Percentiles rank a stretch among this genome's conserved stretches.
Evolutionary conservation across 805 yeast species (phyloP).

Genomic region (Candida xyloterini): DNA sequence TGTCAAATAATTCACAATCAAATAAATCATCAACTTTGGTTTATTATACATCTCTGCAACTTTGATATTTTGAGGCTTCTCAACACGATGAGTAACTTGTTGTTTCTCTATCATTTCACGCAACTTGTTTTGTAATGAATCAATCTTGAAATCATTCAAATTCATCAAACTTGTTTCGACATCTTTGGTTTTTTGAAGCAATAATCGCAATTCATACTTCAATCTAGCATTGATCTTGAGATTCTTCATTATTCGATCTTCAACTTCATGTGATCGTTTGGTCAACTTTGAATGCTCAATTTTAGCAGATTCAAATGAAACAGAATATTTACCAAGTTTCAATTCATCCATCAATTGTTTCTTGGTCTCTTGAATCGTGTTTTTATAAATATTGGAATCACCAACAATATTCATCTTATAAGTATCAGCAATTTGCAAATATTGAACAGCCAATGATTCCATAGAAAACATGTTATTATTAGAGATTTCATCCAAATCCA

Average conservation of each 20-base stretch:
- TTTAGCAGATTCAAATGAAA: conserved; percentile 14
- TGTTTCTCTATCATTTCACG: conserved; percentile 7
- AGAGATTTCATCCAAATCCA: conserved; percentile 17
- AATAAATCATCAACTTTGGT: conserved; percentile 24
- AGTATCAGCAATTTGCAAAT: conserved; percentile 17
- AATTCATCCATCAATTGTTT: conserved; percentile 19
- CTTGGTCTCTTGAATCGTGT: conserved; percentile 18
- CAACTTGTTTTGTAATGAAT: conserved; percentile 21
- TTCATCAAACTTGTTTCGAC: conserved; percentile 52
- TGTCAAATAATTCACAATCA: conserved; percentile 20
- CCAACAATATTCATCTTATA: conserved; percentile 23
- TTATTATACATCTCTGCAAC: conserved; percentile 9
- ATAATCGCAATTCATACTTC: conserved; percentile 60
- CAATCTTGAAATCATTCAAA: conserved; percentile 37
- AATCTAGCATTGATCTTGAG: conserved; percentile 57
- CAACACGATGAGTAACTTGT: not conserved
- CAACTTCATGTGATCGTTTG: conserved; percentile 27
- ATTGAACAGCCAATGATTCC: conserved; percentile 29
- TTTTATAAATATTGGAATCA: conserved; percentile 16
- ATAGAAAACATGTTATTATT: conserved; percentile 14
- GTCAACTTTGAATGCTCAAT: conserved; percentile 19
- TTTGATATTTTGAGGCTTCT: conserved; percentile 7
- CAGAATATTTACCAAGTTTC: conserved; percentile 9
- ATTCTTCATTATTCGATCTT: conserved; percentile 44
- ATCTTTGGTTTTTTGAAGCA: conserved; percentile 61